Evolutionary conservation across 495 filamentous ascomycete genomes (phyloP).

Genomic region (Pseudotulostoma volvatum): DNA sequence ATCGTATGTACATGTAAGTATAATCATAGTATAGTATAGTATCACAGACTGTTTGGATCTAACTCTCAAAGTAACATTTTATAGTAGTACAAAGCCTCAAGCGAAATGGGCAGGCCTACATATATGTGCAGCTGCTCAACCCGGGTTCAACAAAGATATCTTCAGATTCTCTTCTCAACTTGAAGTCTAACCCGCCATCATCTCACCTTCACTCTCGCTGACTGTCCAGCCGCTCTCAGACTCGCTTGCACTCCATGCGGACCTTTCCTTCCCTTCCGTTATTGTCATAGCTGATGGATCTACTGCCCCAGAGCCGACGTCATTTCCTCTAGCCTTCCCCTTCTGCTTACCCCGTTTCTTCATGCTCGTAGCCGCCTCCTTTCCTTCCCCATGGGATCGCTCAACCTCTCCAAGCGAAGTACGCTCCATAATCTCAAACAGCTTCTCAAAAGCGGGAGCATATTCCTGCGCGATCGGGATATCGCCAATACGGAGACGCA

Average conservation of each 20-base stretch:
- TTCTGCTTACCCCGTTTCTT: constrained; percentile 11
- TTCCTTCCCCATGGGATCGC: constrained; percentile 7
- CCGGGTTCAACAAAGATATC: too few relatives aligned
- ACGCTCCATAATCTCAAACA: constrained; percentile 36
- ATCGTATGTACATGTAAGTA: too few relatives aligned
- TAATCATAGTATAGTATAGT: too few relatives aligned
- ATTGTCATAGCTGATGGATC: too few relatives aligned
- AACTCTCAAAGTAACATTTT: too few relatives aligned
- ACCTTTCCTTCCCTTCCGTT: too few relatives aligned
- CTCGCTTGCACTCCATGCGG: constrained; percentile 26
- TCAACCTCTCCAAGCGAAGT: constrained; percentile 9
- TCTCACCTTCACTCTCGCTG: constrained; percentile 13
- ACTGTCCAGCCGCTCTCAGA: constrained; percentile 29
- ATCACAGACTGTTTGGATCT: too few relatives aligned
- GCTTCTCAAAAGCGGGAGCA: constrained; percentile 49
- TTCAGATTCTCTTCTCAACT: not conserved
- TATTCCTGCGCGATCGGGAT: constrained; percentile 62
- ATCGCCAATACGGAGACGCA: constrained; percentile 68
- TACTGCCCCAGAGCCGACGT: too few relatives aligned
- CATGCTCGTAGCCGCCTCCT: constrained; percentile 9
- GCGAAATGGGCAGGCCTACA: too few relatives aligned
- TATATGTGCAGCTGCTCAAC: too few relatives aligned
- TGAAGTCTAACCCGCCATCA: not conserved
- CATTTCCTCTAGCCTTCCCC: constrained; percentile 4
- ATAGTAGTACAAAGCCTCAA: too few relatives aligned